phyloP scores from a whole-genome alignment of 1,284 basidiomycete species.

The Cryptococcus sp. region DNA sequence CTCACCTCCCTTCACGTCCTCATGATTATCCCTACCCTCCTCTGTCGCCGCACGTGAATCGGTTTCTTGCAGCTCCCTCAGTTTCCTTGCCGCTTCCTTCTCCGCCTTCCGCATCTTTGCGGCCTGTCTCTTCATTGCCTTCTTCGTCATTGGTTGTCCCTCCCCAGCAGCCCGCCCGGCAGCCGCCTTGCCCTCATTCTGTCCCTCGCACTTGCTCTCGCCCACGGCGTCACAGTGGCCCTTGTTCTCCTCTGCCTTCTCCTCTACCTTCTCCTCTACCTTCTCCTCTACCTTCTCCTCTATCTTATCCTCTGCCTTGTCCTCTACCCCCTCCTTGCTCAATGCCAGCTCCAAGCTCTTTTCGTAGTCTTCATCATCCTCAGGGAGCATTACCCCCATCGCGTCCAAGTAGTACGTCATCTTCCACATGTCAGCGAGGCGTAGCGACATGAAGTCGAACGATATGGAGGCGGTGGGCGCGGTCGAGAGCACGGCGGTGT shows the following conservation, averaged over 20 bases:
- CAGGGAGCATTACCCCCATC: conserved; percentile 63
- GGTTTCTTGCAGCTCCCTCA: no score
- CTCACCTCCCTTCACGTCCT: no score
- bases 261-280: neutral
- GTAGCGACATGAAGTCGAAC: conserved; percentile 73
- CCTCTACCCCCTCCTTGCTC: conserved; percentile 12
- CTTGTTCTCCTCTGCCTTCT: neutral
- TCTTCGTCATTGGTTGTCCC: no score
- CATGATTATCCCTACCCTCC: no score
- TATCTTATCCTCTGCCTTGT: neutral
- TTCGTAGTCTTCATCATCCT: conserved; percentile 59
- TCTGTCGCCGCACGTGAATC: no score
- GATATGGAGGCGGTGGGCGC: conserved; percentile 61
- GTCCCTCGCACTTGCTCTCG: neutral
- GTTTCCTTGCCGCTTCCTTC: no score
- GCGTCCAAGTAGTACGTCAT: conserved; percentile 68
- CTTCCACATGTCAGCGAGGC: conserved; percentile 76
- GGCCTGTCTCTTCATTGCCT: no score
- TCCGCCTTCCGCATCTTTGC: no score
- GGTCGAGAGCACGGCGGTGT: neutral
- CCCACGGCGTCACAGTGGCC: neutral
- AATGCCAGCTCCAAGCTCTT: conserved; percentile 12
- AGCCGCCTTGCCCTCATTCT: no score
- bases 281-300: conserved; percentile 1
- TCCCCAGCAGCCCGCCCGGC: no score